Percentiles rank a stretch among this genome's conserved stretches.
These are phyloP conservation scores for Rosa lucieae DNA, from an alignment of 306 rosid species.

Conservation along the genomic window DNA sequence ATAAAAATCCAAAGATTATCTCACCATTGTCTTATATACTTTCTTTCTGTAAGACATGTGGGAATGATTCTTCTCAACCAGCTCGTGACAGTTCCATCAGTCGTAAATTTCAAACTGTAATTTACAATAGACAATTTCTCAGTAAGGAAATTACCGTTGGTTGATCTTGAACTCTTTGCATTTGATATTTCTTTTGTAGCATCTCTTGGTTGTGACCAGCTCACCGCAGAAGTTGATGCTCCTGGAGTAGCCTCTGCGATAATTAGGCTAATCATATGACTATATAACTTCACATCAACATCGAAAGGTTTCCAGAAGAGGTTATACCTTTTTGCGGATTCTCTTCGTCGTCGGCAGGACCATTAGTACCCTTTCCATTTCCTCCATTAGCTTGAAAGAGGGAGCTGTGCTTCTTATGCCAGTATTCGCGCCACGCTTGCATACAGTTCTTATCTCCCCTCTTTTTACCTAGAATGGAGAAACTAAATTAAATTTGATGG, in stretches of 20 bases:
- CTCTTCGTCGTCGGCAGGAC: conserved; percentile 16
- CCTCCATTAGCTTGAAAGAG: conserved; percentile 12
- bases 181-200: not conserved
- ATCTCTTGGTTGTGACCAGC: not conserved
- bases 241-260: conserved; percentile 10
- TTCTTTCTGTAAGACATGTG: not conserved
- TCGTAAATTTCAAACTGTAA: not conserved
- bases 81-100: not conserved
- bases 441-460: not conserved
- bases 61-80: not conserved
- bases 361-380: not conserved
- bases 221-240: conserved; percentile 2
- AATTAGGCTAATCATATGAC: not conserved
- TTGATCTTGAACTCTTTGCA: not conserved
- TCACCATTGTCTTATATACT: not conserved
- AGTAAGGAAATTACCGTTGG: not conserved
- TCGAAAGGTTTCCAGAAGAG: not conserved
- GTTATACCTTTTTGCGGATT: conserved; percentile 20
- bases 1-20: not conserved
- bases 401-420: not conserved
- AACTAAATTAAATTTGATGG: not conserved
- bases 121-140: not conserved
- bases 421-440: not conserved
- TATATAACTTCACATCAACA: not conserved
- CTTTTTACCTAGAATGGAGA: not conserved